Evolutionary conservation across 441 rosid species (phyloP).

Genomic region (Syzygium syzygioides): DNA sequence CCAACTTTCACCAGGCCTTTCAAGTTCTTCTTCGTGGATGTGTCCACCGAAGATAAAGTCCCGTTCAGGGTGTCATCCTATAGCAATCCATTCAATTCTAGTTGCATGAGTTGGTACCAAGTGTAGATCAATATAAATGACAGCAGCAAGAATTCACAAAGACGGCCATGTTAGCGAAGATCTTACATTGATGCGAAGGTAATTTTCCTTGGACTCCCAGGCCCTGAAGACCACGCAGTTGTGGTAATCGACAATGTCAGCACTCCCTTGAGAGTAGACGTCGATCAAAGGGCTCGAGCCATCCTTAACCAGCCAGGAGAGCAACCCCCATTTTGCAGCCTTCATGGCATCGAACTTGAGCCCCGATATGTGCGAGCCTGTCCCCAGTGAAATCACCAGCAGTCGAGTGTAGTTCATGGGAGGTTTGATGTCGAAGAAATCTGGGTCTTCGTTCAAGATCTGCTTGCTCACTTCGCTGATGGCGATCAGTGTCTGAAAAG

Average conservation of each 20-base stretch:
- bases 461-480: conserved; percentile 36
- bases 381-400: conserved; percentile 44
- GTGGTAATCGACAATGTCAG: conserved; percentile 38
- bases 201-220: conserved; percentile 29
- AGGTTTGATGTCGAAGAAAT: conserved; percentile 10
- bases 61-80: conserved; percentile 47
- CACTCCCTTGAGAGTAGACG: conserved; percentile 26
- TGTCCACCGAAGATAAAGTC: conserved; percentile 22
- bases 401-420: conserved; percentile 32
- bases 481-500: conserved; percentile 46
- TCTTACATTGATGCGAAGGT: conserved; percentile 46
- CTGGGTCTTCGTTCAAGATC: conserved; percentile 25
- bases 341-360: conserved; percentile 22
- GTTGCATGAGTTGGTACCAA: background rate
- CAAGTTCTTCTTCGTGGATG: conserved; percentile 31
- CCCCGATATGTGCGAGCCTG: conserved; percentile 25
- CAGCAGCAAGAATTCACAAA: background rate
- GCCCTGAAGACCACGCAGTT: conserved; percentile 30
- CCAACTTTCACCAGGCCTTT: conserved; percentile 32
- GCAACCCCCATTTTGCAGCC: conserved; percentile 46
- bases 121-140: background rate
- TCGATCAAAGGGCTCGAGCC: conserved; percentile 37
- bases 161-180: background rate
- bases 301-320: conserved; percentile 31
- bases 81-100: background rate